Percentiles rank a stretch among this genome's conserved stretches.
Evolutionary conservation across 176 grass and related monocot genomes (phyloP).

Genomic region (Carex kokanica): DNA sequence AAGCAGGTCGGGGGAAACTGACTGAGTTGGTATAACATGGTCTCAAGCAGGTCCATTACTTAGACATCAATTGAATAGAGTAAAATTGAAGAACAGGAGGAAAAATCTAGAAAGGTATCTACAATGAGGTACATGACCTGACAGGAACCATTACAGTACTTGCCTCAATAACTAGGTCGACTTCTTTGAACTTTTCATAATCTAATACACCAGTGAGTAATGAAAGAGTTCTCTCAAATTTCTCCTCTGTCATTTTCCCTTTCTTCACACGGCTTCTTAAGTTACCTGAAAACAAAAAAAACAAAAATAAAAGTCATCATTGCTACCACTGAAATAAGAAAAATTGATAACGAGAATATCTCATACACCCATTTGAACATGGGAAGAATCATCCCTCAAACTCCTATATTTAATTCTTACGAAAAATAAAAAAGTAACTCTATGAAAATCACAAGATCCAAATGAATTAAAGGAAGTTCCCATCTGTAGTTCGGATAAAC

Average conservation of each 20-base stretch:
- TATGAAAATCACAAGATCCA: neutral
- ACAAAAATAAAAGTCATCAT: slow-evolving; percentile 25
- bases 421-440: neutral
- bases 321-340: neutral
- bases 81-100: neutral
- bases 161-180: slow-evolving; percentile 86
- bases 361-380: neutral
- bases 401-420: neutral
- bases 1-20: neutral
- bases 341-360: neutral
- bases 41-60: neutral
- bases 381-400: neutral
- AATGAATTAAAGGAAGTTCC: neutral
- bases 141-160: slow-evolving; percentile 10
- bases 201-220: slow-evolving; percentile 69
- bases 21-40: neutral
- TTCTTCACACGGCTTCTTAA: slow-evolving; percentile 70
- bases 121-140: neutral
- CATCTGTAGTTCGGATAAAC: no score
- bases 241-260: slow-evolving; percentile 85
- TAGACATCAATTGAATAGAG: neutral
- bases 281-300: slow-evolving; percentile 51
- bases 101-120: neutral
- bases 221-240: slow-evolving; percentile 66
- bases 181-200: slow-evolving; percentile 76